Conservation (phyloP, 768 basidiomycete genomes). For the Boletellus ananiceps region DNA sequence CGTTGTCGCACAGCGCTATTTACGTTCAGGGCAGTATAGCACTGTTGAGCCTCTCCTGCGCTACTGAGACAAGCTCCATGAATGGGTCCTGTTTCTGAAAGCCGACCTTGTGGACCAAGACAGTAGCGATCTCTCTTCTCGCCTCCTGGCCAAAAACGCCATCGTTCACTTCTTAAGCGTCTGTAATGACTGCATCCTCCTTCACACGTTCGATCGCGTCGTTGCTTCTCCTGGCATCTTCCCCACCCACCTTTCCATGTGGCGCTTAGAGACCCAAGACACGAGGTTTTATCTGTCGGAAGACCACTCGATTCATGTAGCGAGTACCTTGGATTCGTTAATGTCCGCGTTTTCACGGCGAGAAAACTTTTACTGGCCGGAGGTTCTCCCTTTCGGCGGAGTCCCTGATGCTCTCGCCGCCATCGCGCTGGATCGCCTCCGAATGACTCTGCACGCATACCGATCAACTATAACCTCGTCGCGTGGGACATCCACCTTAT, state of each 20-base stretch:
- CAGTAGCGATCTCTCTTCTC: constrained; percentile 16
- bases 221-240: constrained; percentile 16
- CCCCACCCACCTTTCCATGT: constrained; percentile 23
- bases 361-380: constrained; percentile 27
- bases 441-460: constrained; percentile 15
- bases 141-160: constrained; percentile 16
- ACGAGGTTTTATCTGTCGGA: constrained; percentile 12
- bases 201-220: constrained; percentile 16
- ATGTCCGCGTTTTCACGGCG: constrained; percentile 23
- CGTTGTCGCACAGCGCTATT: constrained; percentile 7
- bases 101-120: constrained; percentile 20
- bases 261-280: constrained; percentile 24
- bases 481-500: constrained; percentile 30
- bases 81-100: constrained; percentile 27
- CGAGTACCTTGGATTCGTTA: constrained; percentile 24
- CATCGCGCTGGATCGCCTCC: constrained; percentile 24
- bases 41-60: constrained; percentile 4
- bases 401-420: constrained; percentile 16
- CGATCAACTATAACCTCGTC: constrained; percentile 25
- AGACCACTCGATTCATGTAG: constrained; percentile 5
- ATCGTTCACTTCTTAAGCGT: constrained; percentile 22
- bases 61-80: constrained; percentile 18
- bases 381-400: constrained; percentile 24
- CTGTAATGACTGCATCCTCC: constrained; percentile 12
- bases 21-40: neutral